Evolutionary conservation across 2,329 filamentous ascomycete species (phyloP), one percentile per base, ranked within the genome.

Genomic region (Colletotrichum sansevieriae): DNA sequence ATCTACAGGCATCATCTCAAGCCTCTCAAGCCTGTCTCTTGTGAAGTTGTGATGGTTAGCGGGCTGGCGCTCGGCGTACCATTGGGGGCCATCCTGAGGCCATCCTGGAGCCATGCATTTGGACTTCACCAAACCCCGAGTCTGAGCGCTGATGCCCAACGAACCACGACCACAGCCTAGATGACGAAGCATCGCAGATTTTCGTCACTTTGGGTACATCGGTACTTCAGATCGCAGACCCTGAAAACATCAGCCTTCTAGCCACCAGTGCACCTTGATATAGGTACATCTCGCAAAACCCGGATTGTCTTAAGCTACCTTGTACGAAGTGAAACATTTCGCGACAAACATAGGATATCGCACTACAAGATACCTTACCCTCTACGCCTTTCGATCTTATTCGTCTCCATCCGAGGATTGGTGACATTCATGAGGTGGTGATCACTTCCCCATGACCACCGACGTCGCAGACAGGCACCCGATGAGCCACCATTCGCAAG

Each of bases 1-100:
- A 68, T 68, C 65, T 68, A 65, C 55, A 35, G 55, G 65, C 59
- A 54, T 68, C 62, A 68, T 68, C 65, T 68, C 54, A 68, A 58
- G 61, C 65, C 47, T 68, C 52, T 55, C 59, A 56, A 55, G 58
- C 64, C 49, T 39, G 52, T 57, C 51, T 56, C 52, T 46, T 43
- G 51, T 67, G 41, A 56, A 44, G 35, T 46, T 43, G 51, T 67
- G 41, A 56, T 51, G 35, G 63, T 25, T 12, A 57, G 33, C 13
- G 18, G 51, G 25, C 52, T 44, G 52, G 15, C 39, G 22, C 49
- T 55, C 46, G 60, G 52, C 46, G 11, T 51, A 18, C 47, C 41
- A 13, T 68, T 55, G 65, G 62, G 61, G 65, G 47, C 62, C 55
- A 60, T 18, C 25, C 29, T 47, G 62, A 55, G 65, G 47, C 62